Percentiles rank a stretch among this genome's conserved stretches.
These are phyloP conservation scores for Diplotaxis tenuifolia DNA, from an alignment of 345 rosid genomes.

Conservation along the genomic window DNA sequence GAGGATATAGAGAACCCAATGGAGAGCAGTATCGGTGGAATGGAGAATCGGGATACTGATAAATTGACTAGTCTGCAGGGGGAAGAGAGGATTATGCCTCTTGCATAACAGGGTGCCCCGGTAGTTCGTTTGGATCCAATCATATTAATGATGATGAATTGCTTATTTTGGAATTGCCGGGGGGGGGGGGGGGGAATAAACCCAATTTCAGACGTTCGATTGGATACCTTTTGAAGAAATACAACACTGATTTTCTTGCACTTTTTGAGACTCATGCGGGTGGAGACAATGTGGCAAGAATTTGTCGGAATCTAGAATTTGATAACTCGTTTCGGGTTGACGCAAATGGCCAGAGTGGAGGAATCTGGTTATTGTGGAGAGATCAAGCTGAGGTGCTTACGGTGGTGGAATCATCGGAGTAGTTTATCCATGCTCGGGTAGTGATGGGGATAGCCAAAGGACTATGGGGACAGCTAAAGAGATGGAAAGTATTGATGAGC, in stretches of 20 bases:
- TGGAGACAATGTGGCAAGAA: neutral
- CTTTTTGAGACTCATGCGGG: too few relatives aligned
- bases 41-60: too few relatives aligned
- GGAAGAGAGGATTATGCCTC: neutral
- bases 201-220: neutral
- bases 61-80: too few relatives aligned
- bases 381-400: neutral
- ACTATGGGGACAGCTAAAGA: neutral
- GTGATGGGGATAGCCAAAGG: neutral
- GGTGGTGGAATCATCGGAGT: neutral
- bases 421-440: neutral
- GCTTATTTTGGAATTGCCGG: neutral
- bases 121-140: neutral
- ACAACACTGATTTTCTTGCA: neutral
- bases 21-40: too few relatives aligned
- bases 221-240: neutral
- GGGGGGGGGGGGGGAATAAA: conserved; percentile 4
- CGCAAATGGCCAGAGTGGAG: neutral
- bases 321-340: neutral
- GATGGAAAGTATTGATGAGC: too few relatives aligned
- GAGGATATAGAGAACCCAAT: too few relatives aligned
- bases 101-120: neutral
- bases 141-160: neutral
- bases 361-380: neutral
- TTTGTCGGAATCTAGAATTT: neutral